Evolutionary conservation across 108 stramenopile genomes (phyloP).

Genomic region (Cyclotella choctawhatcheeana): DNA sequence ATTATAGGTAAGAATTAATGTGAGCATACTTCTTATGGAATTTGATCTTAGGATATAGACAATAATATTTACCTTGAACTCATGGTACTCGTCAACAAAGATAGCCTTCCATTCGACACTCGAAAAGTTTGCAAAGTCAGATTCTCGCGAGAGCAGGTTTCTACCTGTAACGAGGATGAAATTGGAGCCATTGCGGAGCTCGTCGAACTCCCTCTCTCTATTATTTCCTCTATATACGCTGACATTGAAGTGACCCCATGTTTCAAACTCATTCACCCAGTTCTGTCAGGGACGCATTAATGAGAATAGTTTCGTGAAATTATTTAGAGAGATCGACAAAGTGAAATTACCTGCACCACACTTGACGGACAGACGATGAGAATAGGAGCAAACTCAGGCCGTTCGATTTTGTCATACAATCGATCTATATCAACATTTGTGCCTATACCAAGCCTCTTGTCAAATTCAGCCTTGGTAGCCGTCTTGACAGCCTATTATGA

Average conservation of each 20-base stretch:
- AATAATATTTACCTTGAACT: conserved; percentile 38
- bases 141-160: conserved; percentile 50
- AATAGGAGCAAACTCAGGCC: conserved; percentile 62
- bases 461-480: conserved; percentile 21
- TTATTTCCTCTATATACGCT: conserved; percentile 44
- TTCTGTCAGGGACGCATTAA: conserved; percentile 1
- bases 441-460: conserved; percentile 23
- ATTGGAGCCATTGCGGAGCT: conserved; percentile 55
- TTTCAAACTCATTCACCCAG: conserved; percentile 64
- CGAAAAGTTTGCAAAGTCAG: conserved; percentile 47
- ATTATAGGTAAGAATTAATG: no score
- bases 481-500: conserved; percentile 8
- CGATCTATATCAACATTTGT: not conserved
- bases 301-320: not conserved
- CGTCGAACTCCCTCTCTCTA: conserved; percentile 55
- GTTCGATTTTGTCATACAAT: conserved; percentile 13
- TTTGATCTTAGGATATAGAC: not conserved
- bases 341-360: conserved; percentile 50
- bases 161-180: conserved; percentile 76
- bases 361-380: conserved; percentile 80
- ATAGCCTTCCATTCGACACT: conserved; percentile 76
- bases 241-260: conserved; percentile 83
- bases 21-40: no score
- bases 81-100: conserved; percentile 87
- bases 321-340: not conserved